These are phyloP conservation scores for Sphagnum tenellum DNA, from an alignment of 225 moss, liverwort and hornwort species.

Conservation along the genomic window DNA sequence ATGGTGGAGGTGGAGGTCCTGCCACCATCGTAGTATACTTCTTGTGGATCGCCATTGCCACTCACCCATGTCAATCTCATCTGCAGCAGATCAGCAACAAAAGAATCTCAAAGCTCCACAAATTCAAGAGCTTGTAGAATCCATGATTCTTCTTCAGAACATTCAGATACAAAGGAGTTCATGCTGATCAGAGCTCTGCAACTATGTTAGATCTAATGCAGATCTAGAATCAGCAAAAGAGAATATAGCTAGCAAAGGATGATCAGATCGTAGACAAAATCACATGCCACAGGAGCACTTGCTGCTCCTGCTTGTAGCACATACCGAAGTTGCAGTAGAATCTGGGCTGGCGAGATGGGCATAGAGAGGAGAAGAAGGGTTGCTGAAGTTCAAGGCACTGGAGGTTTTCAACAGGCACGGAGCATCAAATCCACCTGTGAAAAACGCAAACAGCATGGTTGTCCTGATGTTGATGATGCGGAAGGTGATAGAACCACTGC, in stretches of 20 bases:
- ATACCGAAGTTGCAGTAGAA: conserved; percentile 38
- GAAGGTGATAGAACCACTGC: conserved; percentile 44
- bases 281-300: too few species aligned
- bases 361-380: conserved; percentile 45
- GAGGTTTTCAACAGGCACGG: conserved; percentile 37
- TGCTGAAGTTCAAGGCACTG: conserved; percentile 25
- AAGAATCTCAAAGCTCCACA: neutral
- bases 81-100: conserved; percentile 5
- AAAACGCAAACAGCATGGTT: conserved; percentile 32
- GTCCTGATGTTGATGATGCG: conserved; percentile 59
- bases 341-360: conserved; percentile 39
- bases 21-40: conserved; percentile 22
- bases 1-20: conserved; percentile 14
- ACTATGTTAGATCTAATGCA: too few species aligned
- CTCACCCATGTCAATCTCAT: conserved; percentile 62
- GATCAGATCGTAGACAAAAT: too few species aligned
- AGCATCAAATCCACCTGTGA: conserved; percentile 28
- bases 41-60: conserved; percentile 17
- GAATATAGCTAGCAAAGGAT: too few species aligned
- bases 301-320: neutral
- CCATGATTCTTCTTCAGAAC: too few species aligned
- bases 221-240: too few species aligned
- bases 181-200: neutral
- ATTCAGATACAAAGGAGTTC: neutral
- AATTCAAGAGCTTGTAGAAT: too few species aligned